phyloP scores from a whole-genome alignment of 2,329 filamentous ascomycete species.

The Aspergillus phoenicis region DNA sequence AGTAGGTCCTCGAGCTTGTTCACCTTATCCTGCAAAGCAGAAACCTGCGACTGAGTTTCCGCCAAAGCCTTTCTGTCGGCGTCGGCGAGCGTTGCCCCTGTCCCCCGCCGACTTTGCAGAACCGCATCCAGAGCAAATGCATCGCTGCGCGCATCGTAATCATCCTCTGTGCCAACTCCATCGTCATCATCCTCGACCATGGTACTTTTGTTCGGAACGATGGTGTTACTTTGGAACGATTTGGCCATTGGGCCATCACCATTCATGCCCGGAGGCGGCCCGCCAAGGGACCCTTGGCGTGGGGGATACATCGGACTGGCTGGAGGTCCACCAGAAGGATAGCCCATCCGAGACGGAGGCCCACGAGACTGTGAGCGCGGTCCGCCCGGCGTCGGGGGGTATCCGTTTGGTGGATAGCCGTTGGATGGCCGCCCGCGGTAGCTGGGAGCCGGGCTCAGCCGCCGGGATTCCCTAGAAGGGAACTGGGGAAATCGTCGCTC shows the following conservation, averaged over 20 bases:
- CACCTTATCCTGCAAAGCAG: conserved; percentile 73
- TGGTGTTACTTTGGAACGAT: conserved; percentile 91
- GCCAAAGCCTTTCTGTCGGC: conserved; percentile 72
- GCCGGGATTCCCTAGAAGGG: conserved; percentile 66
- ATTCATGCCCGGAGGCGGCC: conserved; percentile 54
- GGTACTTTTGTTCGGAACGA: conserved; percentile 95
- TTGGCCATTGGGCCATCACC: conserved; percentile 79
- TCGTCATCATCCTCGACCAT: conserved; percentile 96
- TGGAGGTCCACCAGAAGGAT: conserved; percentile 41
- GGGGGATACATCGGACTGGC: conserved; percentile 42
- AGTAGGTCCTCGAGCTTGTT: conserved; percentile 70
- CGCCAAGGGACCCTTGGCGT: conserved; percentile 44
- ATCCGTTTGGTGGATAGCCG: conserved; percentile 50
- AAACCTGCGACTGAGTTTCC: conserved; percentile 78
- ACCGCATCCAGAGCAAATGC: conserved; percentile 63
- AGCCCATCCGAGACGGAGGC: conserved; percentile 37
- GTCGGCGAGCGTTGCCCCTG: conserved; percentile 54
- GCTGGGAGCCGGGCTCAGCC: conserved; percentile 66
- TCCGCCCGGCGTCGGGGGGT: conserved; percentile 57
- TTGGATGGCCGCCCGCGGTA: conserved; percentile 57
- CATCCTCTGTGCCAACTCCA: conserved; percentile 56
- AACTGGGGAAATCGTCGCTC: conserved; percentile 88
- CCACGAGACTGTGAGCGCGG: conserved; percentile 48
- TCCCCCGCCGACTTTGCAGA: conserved; percentile 49
- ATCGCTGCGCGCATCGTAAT: conserved; percentile 62